Evolutionary conservation across 1,284 basidiomycete genomes (phyloP), one percentile per base, ranked within the genome.

Genomic region (Fistulinella cinereoalba): DNA sequence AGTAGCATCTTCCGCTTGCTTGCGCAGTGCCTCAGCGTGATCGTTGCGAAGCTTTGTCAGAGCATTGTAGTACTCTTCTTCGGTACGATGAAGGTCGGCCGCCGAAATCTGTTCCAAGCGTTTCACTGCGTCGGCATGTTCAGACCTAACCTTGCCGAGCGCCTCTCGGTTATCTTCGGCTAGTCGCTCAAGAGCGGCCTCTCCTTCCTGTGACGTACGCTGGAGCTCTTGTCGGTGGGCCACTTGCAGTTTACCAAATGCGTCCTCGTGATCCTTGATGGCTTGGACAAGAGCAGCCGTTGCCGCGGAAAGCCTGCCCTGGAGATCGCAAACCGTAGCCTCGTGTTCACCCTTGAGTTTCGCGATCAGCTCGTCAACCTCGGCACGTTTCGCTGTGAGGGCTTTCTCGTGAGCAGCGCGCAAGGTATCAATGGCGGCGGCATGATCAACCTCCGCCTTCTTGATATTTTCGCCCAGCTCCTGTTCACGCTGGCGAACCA

Each of bases 51-150:
- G 75, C 57, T 83, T 86, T 16, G 80, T 84, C 38, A 92, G 68
- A 15, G 80, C 82, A 43, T 86, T 81, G 60, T 89, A 88, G 58
- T 88, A 89, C 56, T 90, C 83, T 57, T 86, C 87, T 58, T 89
- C 85, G 3, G 83, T 87, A 40, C 74, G 77, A 50, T 80, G 79
- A 8, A 87, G 72, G 27, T 71, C 69, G 13, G 73, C 67, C 6
- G 77, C 72, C 18, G 76, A 64, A 50, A 76, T 71, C 19, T 82
- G 80, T 41, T 85, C 83, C 65, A 79, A 81, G 58, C 74, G 71
- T 62, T 80, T 82, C 50, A 83, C 60, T 2, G 65, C 56, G 37
- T 75, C 74, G 19, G 75, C 71, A 56, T 88, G 82, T 45, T 83
- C 82, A 1, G 71, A 66, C 18, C 65, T 60, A n/a, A 75, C 58